phyloP scores from a whole-genome alignment of 805 yeast species.

The Saturnispora quitensis region DNA sequence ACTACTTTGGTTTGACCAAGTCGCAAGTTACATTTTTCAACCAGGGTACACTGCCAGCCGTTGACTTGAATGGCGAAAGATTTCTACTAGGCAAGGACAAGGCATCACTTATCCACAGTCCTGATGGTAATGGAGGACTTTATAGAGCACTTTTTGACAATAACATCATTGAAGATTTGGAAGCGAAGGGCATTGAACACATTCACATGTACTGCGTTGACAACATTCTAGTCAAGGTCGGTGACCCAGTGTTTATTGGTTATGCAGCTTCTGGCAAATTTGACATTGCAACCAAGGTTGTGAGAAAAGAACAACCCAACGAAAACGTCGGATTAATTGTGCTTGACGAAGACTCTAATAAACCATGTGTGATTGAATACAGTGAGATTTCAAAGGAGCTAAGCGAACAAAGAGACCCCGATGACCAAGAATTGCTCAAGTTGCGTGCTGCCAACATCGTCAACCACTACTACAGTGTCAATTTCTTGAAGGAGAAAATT shows the following conservation, averaged over 20 bases:
- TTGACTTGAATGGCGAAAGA: slow-evolving; percentile 57
- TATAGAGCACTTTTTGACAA: slow-evolving; percentile 71
- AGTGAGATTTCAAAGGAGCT: slow-evolving; percentile 76
- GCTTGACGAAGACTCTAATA: slow-evolving; percentile 40
- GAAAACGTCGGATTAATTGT: slow-evolving; percentile 94
- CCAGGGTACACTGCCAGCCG: slow-evolving; percentile 94
- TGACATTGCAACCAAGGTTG: slow-evolving; percentile 86
- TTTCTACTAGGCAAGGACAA: slow-evolving; percentile 50
- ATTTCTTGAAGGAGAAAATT: slow-evolving; percentile 49
- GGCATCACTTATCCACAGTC: slow-evolving; percentile 63
- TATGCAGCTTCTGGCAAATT: slow-evolving; percentile 61
- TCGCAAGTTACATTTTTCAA: slow-evolving; percentile 70
- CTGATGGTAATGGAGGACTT: slow-evolving; percentile 97
- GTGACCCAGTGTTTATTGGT: slow-evolving; percentile 87
- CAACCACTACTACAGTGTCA: slow-evolving; percentile 87
- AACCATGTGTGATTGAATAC: slow-evolving; percentile 91
- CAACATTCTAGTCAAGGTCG: slow-evolving; percentile 82
- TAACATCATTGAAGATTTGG: slow-evolving; percentile 60
- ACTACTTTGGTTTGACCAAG: slow-evolving; percentile 60
- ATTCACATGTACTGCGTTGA: slow-evolving; percentile 97
- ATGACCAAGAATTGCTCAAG: slow-evolving; percentile 35
- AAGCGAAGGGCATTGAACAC: slow-evolving; percentile 64
- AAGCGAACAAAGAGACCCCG: slow-evolving; percentile 51
- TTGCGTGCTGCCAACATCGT: slow-evolving; percentile 95
- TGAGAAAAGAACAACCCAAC: slow-evolving; percentile 76